phyloP scores from a whole-genome alignment of 2,329 filamentous ascomycete genomes.

The Dactylellina leptospora region DNA sequence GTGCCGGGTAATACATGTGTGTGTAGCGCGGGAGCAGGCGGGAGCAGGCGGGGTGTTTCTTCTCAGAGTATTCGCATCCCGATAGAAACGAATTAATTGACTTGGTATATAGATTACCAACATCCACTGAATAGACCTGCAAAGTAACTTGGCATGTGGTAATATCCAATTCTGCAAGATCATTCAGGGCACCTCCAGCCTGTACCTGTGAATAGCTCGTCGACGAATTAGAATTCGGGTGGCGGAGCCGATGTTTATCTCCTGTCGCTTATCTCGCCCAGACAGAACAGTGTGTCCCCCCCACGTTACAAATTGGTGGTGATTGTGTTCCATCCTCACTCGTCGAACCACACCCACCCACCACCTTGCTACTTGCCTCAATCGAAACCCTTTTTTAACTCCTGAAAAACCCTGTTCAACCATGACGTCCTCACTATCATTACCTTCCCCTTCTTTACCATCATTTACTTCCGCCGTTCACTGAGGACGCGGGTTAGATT shows the following conservation, averaged over 20 bases:
- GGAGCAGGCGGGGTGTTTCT: too few relatives aligned
- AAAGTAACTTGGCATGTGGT: too few relatives aligned
- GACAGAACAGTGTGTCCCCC: constrained; percentile 7
- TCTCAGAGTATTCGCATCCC: too few relatives aligned
- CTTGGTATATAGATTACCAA: too few relatives aligned
- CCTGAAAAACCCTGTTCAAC: constrained; percentile 21
- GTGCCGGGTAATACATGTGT: too few relatives aligned
- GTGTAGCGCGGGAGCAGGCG: too few relatives aligned
- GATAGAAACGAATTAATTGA: too few relatives aligned
- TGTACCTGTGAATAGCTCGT: too few relatives aligned
- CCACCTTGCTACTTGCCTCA: constrained; percentile 1
- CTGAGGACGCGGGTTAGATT: not conserved
- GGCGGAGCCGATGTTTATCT: constrained; percentile 12
- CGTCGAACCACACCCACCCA: constrained; percentile 1
- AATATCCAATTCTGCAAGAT: too few relatives aligned
- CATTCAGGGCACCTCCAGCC: too few relatives aligned
- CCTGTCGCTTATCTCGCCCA: constrained; percentile 44
- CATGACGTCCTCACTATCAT: constrained; percentile 32
- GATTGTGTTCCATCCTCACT: constrained; percentile 3
- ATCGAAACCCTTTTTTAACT: not conserved
- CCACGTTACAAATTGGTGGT: not conserved
- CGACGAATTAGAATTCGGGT: constrained; percentile 2
- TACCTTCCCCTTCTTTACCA: constrained; percentile 4
- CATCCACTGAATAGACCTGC: too few relatives aligned
- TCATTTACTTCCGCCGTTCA: constrained; percentile 3